Base-by-base conservation (phyloP, 257 asterid genomes). In the Prunella vulgaris region DNA sequence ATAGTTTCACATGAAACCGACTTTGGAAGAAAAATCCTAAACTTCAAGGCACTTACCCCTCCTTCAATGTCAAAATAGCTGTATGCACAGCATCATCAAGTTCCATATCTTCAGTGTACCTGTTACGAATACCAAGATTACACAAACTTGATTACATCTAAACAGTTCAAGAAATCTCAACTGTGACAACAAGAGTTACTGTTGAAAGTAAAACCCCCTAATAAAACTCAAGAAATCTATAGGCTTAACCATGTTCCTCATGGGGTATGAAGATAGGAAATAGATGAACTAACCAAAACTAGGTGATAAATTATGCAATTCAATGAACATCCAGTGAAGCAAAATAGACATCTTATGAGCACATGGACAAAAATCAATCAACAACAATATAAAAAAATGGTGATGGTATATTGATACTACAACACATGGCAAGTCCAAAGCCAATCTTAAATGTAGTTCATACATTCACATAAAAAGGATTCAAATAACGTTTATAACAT, bases 31-130 rank as follows among this genome's bases (percentile, higher is more conserved):
- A 4, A 30, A 7, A 64, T 38, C 58, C 5, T 1, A 64, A 64
- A 35, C 51, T 53, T n/a, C 10, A 20, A 66, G 70, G 62, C 72
- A 71, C 84, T 77, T 80, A 94, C 99, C 99, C 99, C 82, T 94
- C 99, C 85, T 94, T 94, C 70, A 94, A 83, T 20, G 99, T 94
- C 88, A 94, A 79, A 62, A 94, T 94, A 48, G 99, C 99, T 7
- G 97, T 94, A 89, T 94, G 99, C 51, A 94, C 99, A 70, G 99
- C 99, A 75, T 94, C 99, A 32, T 94, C 99, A 37, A 94, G 97
- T 78, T 94, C 99, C 96, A 89, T 94, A 69, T 91, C 99, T 75
- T 94, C 97, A 1, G 97, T 89, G 65, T 94, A 94, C 88, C 99
- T 94, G 84, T 75, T 77, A 71, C 44, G 68, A n/a, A 15, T 10